Conservation (phyloP, 768 basidiomycete species). For the Podaxis sp. region DNA sequence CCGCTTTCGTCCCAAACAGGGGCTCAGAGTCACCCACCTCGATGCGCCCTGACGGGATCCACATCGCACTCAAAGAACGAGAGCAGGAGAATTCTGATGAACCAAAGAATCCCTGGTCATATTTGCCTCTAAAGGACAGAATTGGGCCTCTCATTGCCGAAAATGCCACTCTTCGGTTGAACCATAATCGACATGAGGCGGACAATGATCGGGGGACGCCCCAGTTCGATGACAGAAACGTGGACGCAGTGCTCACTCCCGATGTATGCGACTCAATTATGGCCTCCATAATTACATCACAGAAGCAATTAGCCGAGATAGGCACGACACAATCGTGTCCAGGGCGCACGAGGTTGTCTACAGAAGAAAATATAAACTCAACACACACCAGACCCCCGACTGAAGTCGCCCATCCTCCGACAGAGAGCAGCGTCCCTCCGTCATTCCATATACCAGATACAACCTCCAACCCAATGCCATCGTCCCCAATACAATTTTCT, state of each 20-base stretch:
- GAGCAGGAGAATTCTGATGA: not conserved
- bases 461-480: not conserved
- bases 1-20: not conserved
- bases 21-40: too few species aligned
- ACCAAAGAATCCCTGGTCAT: not conserved
- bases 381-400: not conserved
- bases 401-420: not conserved
- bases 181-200: not conserved
- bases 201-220: not conserved
- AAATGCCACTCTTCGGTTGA: slow-evolving; percentile 11
- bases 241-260: slow-evolving; percentile 10
- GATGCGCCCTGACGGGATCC: too few species aligned
- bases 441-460: not conserved
- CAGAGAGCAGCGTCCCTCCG: not conserved
- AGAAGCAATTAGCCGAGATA: not conserved
- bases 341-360: too few species aligned
- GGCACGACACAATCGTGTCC: not conserved
- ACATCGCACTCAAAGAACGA: not conserved
- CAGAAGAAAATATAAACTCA: not conserved
- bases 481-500: not conserved
- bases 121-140: slow-evolving; percentile 14
- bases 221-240: not conserved
- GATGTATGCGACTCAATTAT: slow-evolving; percentile 5
- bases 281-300: not conserved
- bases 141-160: slow-evolving; percentile 21